A percentile compares a stretch with the other conserved stretches of the same genome.
Evolutionary conservation across 345 rosid species (phyloP).

Genomic region (Schrenkiella parvula): DNA sequence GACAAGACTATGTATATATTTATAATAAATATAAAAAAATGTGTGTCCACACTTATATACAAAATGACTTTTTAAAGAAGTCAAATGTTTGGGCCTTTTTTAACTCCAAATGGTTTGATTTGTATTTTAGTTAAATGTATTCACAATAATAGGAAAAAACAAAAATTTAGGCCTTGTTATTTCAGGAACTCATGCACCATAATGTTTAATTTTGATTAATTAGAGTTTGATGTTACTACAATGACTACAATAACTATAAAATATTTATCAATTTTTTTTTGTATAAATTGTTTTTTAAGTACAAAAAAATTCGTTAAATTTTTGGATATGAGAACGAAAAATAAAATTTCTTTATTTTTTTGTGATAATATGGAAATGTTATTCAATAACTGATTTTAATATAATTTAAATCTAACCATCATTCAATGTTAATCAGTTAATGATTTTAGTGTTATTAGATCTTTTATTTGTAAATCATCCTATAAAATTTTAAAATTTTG

Average conservation of each 20-base stretch:
- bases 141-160: background rate
- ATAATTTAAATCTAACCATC: too few species aligned
- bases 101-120: background rate
- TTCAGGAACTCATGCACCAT: background rate
- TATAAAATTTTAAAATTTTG: too few species aligned
- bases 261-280: background rate
- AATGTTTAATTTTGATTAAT: background rate
- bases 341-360: too few species aligned
- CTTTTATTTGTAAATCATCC: too few species aligned
- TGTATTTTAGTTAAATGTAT: background rate
- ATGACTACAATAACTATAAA: background rate
- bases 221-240: background rate
- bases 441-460: too few species aligned
- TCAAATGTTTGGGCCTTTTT: conserved; percentile 8
- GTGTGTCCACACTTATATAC: conserved; percentile 13
- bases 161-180: background rate
- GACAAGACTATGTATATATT: conserved; percentile 19
- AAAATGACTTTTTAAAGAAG: conserved; percentile 12
- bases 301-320: background rate
- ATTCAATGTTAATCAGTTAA: too few species aligned
- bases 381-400: too few species aligned
- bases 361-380: too few species aligned
- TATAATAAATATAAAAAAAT: background rate
- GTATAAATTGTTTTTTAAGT: background rate
- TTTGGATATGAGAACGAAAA: background rate